Evolutionary conservation across 2,329 filamentous ascomycete species (phyloP).

Genomic region (Neonectria faginata): DNA sequence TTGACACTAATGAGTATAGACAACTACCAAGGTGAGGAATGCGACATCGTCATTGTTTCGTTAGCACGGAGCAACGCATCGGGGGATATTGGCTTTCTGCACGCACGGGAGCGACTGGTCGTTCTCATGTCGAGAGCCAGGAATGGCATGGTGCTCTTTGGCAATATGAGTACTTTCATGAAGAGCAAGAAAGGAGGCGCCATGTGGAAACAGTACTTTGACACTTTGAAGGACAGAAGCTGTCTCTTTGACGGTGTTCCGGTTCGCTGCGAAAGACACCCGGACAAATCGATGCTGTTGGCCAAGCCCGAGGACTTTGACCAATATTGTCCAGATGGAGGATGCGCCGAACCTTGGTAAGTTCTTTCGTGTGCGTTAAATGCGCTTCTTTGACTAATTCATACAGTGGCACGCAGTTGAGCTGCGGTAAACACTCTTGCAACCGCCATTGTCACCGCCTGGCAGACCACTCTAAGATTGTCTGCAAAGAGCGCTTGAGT

Average conservation of each 20-base stretch:
- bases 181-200: slow-evolving; percentile 55
- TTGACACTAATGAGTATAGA: slow-evolving; percentile 57
- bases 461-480: slow-evolving; percentile 64
- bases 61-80: slow-evolving; percentile 73
- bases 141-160: slow-evolving; percentile 74
- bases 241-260: slow-evolving; percentile 71
- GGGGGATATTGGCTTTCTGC: slow-evolving; percentile 78
- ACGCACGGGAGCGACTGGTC: slow-evolving; percentile 73
- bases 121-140: slow-evolving; percentile 77
- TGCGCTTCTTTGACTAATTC: background rate
- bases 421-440: slow-evolving; percentile 71
- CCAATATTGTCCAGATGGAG: slow-evolving; percentile 73
- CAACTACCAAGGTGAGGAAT: slow-evolving; percentile 84
- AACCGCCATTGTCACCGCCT: slow-evolving; percentile 71
- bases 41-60: slow-evolving; percentile 76
- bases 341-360: slow-evolving; percentile 73
- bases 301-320: slow-evolving; percentile 68
- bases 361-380: background rate
- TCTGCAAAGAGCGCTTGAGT: slow-evolving; percentile 52
- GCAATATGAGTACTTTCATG: slow-evolving; percentile 76
- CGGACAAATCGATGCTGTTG: slow-evolving; percentile 60
- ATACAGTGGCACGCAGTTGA: slow-evolving; percentile 60
- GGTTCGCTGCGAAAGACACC: slow-evolving; percentile 70
- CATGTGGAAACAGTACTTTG: slow-evolving; percentile 70
- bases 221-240: slow-evolving; percentile 61